A percentile compares a stretch with the other conserved stretches of the same genome.
Conservation (phyloP, 371 early-diverging fungal genomes). For the Rhizopus arrhizus region DNA sequence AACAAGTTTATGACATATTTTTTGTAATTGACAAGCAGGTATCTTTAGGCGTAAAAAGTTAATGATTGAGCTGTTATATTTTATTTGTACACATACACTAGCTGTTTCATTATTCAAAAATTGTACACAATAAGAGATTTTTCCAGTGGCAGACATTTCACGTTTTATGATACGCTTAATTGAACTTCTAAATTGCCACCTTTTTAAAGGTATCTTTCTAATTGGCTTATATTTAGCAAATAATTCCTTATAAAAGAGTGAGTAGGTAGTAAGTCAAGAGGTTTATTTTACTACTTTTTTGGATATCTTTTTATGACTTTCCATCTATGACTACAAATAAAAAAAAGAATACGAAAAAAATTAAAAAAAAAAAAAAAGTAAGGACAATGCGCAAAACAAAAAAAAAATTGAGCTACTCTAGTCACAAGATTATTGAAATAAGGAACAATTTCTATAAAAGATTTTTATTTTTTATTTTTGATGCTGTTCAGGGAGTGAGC, state of each 20-base stretch:
- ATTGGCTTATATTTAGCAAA: neutral
- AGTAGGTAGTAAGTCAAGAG: neutral
- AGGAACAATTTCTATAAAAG: too few relatives aligned
- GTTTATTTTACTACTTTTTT: neutral
- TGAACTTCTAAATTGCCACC: conserved; percentile 2
- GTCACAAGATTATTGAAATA: too few relatives aligned
- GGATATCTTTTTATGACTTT: neutral
- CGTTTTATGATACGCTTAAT: neutral
- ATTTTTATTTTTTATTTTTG: too few relatives aligned
- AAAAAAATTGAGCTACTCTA: neutral
- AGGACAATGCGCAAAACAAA: neutral
- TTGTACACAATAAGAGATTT: conserved; percentile 9
- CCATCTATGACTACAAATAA: neutral
- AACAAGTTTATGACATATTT: conserved; percentile 1
- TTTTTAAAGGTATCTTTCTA: neutral
- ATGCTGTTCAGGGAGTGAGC: too few relatives aligned
- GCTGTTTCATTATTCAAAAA: conserved; percentile 14
- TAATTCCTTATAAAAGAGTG: neutral
- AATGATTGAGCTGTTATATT: neutral
- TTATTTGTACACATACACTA: conserved; percentile 5
- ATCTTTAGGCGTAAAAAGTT: conserved; percentile 6
- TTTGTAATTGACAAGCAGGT: conserved; percentile 1
- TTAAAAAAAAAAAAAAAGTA: neutral
- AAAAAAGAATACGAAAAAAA: neutral
- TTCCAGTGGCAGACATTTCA: conserved; percentile 1